Base-by-base conservation (phyloP, 2,329 filamentous ascomycete species). In the Drechslerella dactyloides region DNA sequence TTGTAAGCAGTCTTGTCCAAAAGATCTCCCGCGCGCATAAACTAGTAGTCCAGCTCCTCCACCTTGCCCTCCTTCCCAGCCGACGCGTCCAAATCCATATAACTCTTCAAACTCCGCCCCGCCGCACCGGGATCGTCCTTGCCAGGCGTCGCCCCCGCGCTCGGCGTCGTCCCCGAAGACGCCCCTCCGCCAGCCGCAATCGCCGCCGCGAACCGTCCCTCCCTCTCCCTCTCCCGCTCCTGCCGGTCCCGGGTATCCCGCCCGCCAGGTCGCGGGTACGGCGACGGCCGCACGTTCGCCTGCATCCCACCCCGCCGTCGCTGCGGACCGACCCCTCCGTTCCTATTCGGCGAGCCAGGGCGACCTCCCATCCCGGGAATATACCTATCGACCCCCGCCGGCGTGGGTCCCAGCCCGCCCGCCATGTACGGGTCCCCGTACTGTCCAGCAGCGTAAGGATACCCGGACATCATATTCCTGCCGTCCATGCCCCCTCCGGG, bases 41-140 rank as follows among this genome's bases (percentile, higher is more conserved):
- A 15, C 78, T 84, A 97, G 78, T 97, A 97, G 80, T 97, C 96
- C 77, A 97, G 82, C 81, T 97, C 93, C 27, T 90, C 90, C 44
- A 89, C 87, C 24, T 66, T 69, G 35, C 74, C 75, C 44, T 89
- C 90, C 37, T 85, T 84, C 13, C 88, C 86, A 40, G 87, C 87
- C 66, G 89, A 89, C 51, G 96, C 93, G 81, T 99, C 94, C 23
- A 99, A 83, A 78, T 99, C 94, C 80, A 99, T 96, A 78, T 99
- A 99, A 79, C 91, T 97, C 84, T 96, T 96, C 75, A 99, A 82
- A 73, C 90, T 96, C 65, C 94, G 87, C 3, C 94, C 94, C 75
- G 96, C 91, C 0, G 96, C 92, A 10, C 94, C 93, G 80, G 75
- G 62, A 51, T 97, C 93, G 19, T 90, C 86, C 19, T 94, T 93